Evolutionary conservation across 202 grass and related monocot genomes (phyloP).

Genomic region (Tripidium arundinaceum): DNA sequence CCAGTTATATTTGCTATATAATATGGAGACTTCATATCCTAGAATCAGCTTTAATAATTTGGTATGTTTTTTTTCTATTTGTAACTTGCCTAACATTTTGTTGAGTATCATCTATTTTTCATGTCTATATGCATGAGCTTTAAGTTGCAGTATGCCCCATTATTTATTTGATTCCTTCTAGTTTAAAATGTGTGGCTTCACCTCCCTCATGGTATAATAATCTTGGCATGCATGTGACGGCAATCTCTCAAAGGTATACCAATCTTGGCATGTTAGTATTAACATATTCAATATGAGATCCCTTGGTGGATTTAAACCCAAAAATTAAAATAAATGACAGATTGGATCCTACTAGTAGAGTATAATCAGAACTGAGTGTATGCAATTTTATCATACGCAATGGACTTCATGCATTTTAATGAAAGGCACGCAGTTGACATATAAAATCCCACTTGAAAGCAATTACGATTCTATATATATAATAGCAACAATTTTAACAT

Average conservation of each 20-base stretch:
- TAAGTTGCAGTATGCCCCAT: neutral
- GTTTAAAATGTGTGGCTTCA: neutral
- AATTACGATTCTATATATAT: slow-evolving; percentile 4
- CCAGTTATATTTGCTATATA: too few relatives aligned
- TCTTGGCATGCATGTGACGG: slow-evolving; percentile 21
- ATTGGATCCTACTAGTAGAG: slow-evolving; percentile 29
- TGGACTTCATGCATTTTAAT: neutral
- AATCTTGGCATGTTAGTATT: neutral
- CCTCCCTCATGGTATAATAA: neutral
- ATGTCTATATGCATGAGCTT: neutral
- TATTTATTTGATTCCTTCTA: neutral
- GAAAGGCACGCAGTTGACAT: neutral
- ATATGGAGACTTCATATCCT: too few relatives aligned
- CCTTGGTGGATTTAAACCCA: slow-evolving; percentile 5
- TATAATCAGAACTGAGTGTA: neutral
- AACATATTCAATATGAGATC: slow-evolving; percentile 11
- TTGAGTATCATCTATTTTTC: neutral
- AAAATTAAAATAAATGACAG: slow-evolving; percentile 19
- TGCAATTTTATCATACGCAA: neutral
- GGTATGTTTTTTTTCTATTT: too few relatives aligned
- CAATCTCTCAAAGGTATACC: neutral
- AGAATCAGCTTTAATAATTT: too few relatives aligned
- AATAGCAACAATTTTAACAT: slow-evolving; percentile 34
- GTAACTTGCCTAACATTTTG: too few relatives aligned
- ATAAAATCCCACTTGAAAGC: slow-evolving; percentile 20